Percentiles rank a stretch among this genome's conserved stretches.
Evolutionary conservation across 306 rosid species (phyloP).

Genomic region (Malus asiatica): DNA sequence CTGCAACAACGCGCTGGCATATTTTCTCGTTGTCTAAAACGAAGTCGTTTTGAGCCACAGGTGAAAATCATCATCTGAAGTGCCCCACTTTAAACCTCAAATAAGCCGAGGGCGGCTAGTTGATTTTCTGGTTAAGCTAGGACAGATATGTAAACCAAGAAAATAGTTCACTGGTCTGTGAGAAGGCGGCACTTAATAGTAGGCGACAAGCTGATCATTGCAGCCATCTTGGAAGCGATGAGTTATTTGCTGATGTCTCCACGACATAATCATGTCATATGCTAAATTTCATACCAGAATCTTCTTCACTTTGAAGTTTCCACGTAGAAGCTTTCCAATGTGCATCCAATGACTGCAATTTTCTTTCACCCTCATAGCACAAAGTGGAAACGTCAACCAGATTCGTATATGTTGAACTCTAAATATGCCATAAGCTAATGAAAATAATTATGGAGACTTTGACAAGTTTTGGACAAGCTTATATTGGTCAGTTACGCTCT

Average conservation of each 20-base stretch:
- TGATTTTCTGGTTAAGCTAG: neutral
- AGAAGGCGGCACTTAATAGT: neutral
- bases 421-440: too few relatives aligned
- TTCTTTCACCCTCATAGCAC: neutral
- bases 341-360: neutral
- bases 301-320: neutral
- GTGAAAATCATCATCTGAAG: neutral
- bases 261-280: neutral
- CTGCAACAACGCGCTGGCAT: too few relatives aligned
- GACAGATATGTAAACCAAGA: neutral
- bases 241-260: neutral
- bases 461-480: too few relatives aligned
- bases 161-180: neutral
- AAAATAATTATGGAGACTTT: too few relatives aligned
- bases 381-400: neutral
- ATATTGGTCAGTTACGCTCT: too few relatives aligned
- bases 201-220: neutral
- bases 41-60: neutral
- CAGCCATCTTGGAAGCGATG: neutral
- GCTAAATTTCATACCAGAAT: neutral
- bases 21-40: neutral
- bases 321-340: neutral
- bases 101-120: neutral
- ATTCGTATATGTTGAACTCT: neutral
- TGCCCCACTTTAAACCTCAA: neutral